Evolutionary conservation across 2,329 filamentous ascomycete species (phyloP), one percentile per base, ranked within the genome.

Genomic region (Pseudogymnoascus sp.): DNA sequence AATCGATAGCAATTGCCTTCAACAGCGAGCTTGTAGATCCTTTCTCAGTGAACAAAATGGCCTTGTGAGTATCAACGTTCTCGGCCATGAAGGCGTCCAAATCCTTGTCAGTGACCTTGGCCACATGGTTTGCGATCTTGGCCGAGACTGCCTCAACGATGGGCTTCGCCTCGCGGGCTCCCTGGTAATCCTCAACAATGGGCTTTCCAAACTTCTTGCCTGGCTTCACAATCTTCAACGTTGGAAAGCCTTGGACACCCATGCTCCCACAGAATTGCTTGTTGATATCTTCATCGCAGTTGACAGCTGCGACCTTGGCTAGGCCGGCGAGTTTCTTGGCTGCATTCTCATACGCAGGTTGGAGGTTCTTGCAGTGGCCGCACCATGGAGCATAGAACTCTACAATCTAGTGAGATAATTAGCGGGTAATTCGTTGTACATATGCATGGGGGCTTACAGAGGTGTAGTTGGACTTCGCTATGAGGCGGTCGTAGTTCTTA

Each of bases 381-480:
- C 95, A 97, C 93, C 93, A 97, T 23, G 93, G 93, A 8, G 93
- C 93, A 73, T 96, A 97, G 82, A 97, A 97, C 78, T 93, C 91
- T 74, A 86, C 78, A 53, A 86, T 82, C 82, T 87, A 68, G 38
- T 19, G 8, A 23, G 36, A 61, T 68, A 68, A 61, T 65, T 40
- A 62, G 64, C 65, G 63, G 65, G 64, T 36, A 66, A 50, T 69
- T 62, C 67, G 67, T 61, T 59, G 57, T 57, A 42, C 62, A 66
- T 59, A 62, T 63, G 65, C 19, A 23, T 23, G 26, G 26, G 59
- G 23, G 74, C 87, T 75, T 83, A 96, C 93, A 62, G 92, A 92
- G 44, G 92, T 96, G 76, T 97, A 82, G 74, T 97, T 97, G 28
- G 92, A 96, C 73, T 90, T 87, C 57, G 89, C 86, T 75, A 99